Percentiles rank a stretch among this genome's conserved stretches.
Evolutionary conservation across 805 yeast genomes (phyloP).

Genomic region (Metschnikowia vanudenii): DNA sequence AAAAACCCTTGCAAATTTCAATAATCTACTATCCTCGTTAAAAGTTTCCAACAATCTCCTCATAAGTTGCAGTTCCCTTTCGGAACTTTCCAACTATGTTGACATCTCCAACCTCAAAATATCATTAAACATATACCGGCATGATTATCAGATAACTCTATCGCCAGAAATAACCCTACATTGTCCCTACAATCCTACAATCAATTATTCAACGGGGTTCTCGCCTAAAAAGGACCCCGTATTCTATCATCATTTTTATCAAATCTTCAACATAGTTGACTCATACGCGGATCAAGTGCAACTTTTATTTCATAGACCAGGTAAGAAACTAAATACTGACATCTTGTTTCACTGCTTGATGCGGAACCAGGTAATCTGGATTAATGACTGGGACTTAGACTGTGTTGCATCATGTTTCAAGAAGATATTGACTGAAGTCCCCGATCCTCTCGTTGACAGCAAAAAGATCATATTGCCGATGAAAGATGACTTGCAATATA

Average conservation of each 20-base stretch:
- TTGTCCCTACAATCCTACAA: conserved; percentile 19
- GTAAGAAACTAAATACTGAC: conserved; percentile 46
- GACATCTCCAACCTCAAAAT: conserved; percentile 79
- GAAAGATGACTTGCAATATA: conserved; percentile 46
- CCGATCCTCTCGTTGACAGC: conserved; percentile 53
- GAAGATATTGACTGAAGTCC: conserved; percentile 49
- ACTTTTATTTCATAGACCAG: conserved; percentile 55
- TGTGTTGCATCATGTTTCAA: conserved; percentile 49
- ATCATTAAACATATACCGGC: conserved; percentile 69
- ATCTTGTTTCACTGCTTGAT: conserved; percentile 50
- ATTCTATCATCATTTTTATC: conserved; percentile 46
- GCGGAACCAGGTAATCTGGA: conserved; percentile 52
- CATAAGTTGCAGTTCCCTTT: conserved; percentile 28
- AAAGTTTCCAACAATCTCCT: conserved; percentile 14
- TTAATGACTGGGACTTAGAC: conserved; percentile 56
- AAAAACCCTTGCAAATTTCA: conserved; percentile 28
- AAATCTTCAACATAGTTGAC: conserved; percentile 48
- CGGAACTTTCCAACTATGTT: conserved; percentile 56
- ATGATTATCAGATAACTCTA: conserved; percentile 47
- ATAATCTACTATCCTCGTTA: conserved; percentile 15
- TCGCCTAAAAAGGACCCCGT: conserved; percentile 21
- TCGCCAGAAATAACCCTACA: conserved; percentile 15
- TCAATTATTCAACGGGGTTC: conserved; percentile 23
- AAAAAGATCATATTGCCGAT: conserved; percentile 52
- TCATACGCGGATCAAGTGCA: conserved; percentile 44